Evolutionary conservation across 352 stramenopile genomes (phyloP).

Genomic region (Pythium aquatile): DNA sequence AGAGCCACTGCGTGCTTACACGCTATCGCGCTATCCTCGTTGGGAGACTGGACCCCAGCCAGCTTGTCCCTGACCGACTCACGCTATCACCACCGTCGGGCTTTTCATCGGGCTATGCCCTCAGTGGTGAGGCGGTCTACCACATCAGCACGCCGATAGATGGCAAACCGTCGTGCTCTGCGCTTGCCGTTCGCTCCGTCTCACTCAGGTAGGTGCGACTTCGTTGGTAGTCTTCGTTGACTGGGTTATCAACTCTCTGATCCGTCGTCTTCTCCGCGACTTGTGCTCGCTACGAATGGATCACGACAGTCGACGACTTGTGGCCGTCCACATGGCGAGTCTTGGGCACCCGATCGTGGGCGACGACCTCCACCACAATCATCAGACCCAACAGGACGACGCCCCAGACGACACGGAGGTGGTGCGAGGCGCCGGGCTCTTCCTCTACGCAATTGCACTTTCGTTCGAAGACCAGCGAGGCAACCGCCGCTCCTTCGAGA

Average conservation of each 20-base stretch:
- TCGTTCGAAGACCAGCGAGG: slow-evolving; percentile 37
- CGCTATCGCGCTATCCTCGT: slow-evolving; percentile 58
- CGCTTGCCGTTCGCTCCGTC: slow-evolving; percentile 11
- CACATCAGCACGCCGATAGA: slow-evolving; percentile 13
- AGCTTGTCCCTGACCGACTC: background rate
- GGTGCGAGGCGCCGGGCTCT: slow-evolving; percentile 48
- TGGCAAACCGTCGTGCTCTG: slow-evolving; percentile 18
- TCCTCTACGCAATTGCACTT: slow-evolving; percentile 47
- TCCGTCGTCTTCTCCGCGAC: background rate
- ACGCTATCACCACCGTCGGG: background rate
- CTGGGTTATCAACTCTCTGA: background rate
- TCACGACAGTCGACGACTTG: slow-evolving; percentile 64
- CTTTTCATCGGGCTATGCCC: background rate
- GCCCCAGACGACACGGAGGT: slow-evolving; percentile 26
- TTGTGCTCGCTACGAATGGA: slow-evolving; percentile 51
- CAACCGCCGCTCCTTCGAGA: slow-evolving; percentile 32
- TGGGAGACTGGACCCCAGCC: slow-evolving; percentile 25
- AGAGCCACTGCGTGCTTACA: slow-evolving; percentile 44
- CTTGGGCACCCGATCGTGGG: slow-evolving; percentile 63
- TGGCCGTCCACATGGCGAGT: slow-evolving; percentile 61
- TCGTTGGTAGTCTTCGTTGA: too few relatives aligned
- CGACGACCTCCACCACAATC: slow-evolving; percentile 51
- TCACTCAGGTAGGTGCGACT: slow-evolving; percentile 11
- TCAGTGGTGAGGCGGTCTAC: background rate
- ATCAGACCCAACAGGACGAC: background rate